A percentile compares a stretch with the other conserved stretches of the same genome.
Conservation (phyloP, 441 rosid genomes). For the Pelargonium fulgidum region DNA sequence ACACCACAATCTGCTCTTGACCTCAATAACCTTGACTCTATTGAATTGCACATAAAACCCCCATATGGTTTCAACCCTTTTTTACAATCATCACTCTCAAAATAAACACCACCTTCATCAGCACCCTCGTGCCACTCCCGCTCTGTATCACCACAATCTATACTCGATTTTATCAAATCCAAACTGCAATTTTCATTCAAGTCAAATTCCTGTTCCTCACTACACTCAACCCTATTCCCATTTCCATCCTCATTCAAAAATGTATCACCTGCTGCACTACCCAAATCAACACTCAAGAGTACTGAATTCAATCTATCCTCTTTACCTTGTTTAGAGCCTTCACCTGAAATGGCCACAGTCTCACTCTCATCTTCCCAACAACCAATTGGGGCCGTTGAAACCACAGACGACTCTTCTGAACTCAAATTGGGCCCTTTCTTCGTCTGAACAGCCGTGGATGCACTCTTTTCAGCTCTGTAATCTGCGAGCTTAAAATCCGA, state of each 20-base stretch:
- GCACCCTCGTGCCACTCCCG: slow-evolving; percentile 1
- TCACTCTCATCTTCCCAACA: background rate
- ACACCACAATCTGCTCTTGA: slow-evolving; percentile 23
- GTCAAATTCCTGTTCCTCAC: background rate
- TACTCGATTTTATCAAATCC: slow-evolving; percentile 60
- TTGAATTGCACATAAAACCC: slow-evolving; percentile 53
- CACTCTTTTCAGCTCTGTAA: background rate
- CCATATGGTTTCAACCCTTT: slow-evolving; percentile 31
- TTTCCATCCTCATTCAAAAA: background rate
- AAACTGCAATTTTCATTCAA: slow-evolving; percentile 37
- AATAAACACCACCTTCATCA: background rate
- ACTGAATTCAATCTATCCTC: background rate
- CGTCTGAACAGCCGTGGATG: background rate
- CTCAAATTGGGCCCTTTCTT: background rate
- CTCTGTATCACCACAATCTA: slow-evolving; percentile 32
- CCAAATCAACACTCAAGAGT: background rate
- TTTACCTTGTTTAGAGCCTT: background rate
- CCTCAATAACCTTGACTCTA: slow-evolving; percentile 55
- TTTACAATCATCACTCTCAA: slow-evolving; percentile 16
- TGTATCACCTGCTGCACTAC: background rate
- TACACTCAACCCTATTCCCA: background rate
- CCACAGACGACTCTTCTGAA: background rate
- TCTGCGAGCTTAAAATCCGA: background rate
- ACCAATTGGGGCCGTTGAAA: background rate
- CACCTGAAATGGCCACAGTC: background rate